These are phyloP conservation scores for Gossypium turneri DNA, from an alignment of 345 rosid genomes.

Conservation along the genomic window DNA sequence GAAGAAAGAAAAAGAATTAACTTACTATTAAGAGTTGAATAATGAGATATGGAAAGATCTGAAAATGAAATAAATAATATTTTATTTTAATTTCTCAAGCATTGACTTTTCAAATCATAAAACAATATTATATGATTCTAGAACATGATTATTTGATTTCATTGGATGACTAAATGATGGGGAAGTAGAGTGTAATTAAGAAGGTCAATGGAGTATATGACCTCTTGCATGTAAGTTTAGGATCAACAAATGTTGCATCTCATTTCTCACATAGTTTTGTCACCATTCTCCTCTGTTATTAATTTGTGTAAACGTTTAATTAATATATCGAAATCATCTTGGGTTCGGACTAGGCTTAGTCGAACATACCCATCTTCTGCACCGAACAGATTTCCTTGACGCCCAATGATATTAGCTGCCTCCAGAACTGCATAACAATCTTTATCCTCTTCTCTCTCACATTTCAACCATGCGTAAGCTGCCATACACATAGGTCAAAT, in stretches of 20 bases:
- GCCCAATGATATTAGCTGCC: conserved; percentile 44
- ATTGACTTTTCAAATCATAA: too few relatives aligned
- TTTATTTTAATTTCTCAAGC: too few relatives aligned
- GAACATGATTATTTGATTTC: too few relatives aligned
- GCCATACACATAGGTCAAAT: conserved; percentile 3
- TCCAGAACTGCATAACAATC: conserved; percentile 41
- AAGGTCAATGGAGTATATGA: too few relatives aligned
- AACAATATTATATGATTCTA: too few relatives aligned
- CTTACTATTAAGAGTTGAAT: too few relatives aligned
- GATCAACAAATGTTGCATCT: not conserved
- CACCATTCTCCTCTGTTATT: conserved; percentile 25
- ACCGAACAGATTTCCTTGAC: conserved; percentile 34
- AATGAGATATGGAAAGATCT: too few relatives aligned
- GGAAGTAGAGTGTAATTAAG: too few relatives aligned
- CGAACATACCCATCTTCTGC: conserved; percentile 36
- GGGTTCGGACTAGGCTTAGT: conserved; percentile 46
- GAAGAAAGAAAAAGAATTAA: too few relatives aligned
- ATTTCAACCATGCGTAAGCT: conserved; percentile 75
- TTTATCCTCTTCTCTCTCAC: conserved; percentile 48
- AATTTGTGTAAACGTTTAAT: conserved; percentile 28
- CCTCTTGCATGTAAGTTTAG: too few relatives aligned
- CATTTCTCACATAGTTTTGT: conserved; percentile 14
- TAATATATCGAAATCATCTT: conserved; percentile 53
- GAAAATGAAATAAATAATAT: too few relatives aligned
- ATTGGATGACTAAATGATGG: too few relatives aligned